Conservation (phyloP, 2,329 filamentous ascomycete species). For the Aspergillus clavatus region DNA sequence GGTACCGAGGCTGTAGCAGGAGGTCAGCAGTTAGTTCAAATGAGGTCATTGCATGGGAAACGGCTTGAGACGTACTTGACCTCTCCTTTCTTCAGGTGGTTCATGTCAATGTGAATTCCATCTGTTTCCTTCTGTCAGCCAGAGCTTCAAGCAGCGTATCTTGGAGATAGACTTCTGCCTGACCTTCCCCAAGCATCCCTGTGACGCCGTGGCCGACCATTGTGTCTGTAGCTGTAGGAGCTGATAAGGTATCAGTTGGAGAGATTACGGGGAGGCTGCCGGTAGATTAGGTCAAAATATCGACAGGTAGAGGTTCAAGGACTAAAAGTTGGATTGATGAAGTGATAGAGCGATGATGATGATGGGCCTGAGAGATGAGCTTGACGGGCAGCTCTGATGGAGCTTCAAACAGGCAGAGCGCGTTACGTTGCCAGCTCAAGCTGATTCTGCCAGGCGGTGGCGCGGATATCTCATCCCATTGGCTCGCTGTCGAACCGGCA, state of each 20-base stretch:
- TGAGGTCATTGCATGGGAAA: neutral
- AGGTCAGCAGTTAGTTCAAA: slow-evolving; percentile 27
- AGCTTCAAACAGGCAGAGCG: slow-evolving; percentile 29
- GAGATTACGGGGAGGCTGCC: too few relatives aligned
- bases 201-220: slow-evolving; percentile 40
- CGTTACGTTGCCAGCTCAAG: slow-evolving; percentile 22
- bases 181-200: slow-evolving; percentile 45
- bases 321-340: neutral
- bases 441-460: slow-evolving; percentile 21
- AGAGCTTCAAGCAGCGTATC: neutral
- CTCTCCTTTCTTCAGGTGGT: slow-evolving; percentile 96
- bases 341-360: slow-evolving; percentile 1
- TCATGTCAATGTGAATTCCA: slow-evolving; percentile 99
- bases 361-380: slow-evolving; percentile 1
- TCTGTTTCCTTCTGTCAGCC: slow-evolving; percentile 53
- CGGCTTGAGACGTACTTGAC: slow-evolving; percentile 72
- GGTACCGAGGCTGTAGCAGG: slow-evolving; percentile 70
- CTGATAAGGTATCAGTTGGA: neutral
- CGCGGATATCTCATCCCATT: slow-evolving; percentile 4
- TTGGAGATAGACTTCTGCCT: slow-evolving; percentile 17
- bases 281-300: too few relatives aligned
- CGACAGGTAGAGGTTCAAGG: neutral
- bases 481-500: neutral
- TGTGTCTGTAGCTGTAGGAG: slow-evolving; percentile 12
- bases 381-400: slow-evolving; percentile 15